Base-by-base conservation (phyloP, 352 stramenopile genomes). In the Phytopythium oedochilum region DNA sequence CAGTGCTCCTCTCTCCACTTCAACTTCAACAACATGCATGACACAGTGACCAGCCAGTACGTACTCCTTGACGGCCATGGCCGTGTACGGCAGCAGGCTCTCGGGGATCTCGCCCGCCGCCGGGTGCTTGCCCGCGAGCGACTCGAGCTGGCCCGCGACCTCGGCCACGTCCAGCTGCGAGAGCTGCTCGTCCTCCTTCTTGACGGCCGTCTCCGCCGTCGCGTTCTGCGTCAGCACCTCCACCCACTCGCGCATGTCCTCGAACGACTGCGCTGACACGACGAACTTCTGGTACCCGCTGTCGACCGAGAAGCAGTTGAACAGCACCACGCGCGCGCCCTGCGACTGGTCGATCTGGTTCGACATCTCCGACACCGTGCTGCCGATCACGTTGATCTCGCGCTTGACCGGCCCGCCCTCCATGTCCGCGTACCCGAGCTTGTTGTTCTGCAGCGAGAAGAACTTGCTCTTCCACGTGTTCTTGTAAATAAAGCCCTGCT, bases 401-500 rank as follows among this genome's bases (percentile, higher is more conserved):
- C 86, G 82, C 63, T 96, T 96, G 66, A 93, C 84, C 22, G 83
- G 68, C 1, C 86, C 86, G 39, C 87, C 78, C 51, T 96, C 86
- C 2, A 70, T 75, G 60, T 96, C 86, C 0, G 73, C 61, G 51
- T 96, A 96, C 5, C 78, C 83, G 11, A 96, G 54, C 44, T 93
- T 92, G 72, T 94, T 94, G 59, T 96, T 94, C 57, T 91, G 80
- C 15, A 96, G 56, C 15, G 80, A 94, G 23, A 96, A 91, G 61
- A 77, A 92, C 44, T 91, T 94, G 44, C 75, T 73, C 63, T 92
- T 91, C 86, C 86, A 96, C 52, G 86, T 90, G 66, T 91, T 93
- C 63, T 94, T 94, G 75, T 96, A 94, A 52, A 96, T 89, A 59
- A 93, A 93, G 10, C 83, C 83, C 55, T 96, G 86, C 61, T 96